phyloP scores from a whole-genome alignment of 2,329 filamentous ascomycete species.

The Penicillium sclerotiorum region DNA sequence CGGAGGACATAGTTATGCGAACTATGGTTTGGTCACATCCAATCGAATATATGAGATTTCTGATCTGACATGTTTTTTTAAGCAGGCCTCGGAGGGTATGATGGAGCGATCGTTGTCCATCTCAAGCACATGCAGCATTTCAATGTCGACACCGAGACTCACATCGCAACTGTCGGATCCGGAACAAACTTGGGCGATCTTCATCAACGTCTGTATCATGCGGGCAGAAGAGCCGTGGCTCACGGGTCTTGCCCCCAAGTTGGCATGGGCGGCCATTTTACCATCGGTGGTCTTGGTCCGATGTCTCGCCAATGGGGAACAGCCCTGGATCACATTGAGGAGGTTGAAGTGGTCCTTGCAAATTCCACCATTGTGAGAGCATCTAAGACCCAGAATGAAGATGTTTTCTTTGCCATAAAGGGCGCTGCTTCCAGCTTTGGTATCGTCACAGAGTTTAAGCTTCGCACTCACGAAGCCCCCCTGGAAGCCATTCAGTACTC shows the following conservation, averaged over 20 bases:
- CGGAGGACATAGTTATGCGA: constrained; percentile 34
- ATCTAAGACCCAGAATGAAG: constrained; percentile 31
- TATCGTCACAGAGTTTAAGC: constrained; percentile 43
- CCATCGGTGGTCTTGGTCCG: constrained; percentile 42
- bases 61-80: not conserved
- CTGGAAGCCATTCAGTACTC: constrained; percentile 60
- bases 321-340: constrained; percentile 54
- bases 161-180: constrained; percentile 39
- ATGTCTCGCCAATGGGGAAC: constrained; percentile 55
- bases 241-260: constrained; percentile 45
- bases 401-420: constrained; percentile 40
- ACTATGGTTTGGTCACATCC: constrained; percentile 41
- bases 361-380: constrained; percentile 38
- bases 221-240: constrained; percentile 38
- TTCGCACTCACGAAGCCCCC: constrained; percentile 41
- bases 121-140: constrained; percentile 36
- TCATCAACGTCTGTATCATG: constrained; percentile 31
- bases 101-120: constrained; percentile 37
- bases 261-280: constrained; percentile 45
- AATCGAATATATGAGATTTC: not conserved
- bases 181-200: constrained; percentile 40
- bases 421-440: constrained; percentile 44
- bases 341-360: constrained; percentile 53
- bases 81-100: constrained; percentile 36
- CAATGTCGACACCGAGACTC: constrained; percentile 32